phyloP scores from a whole-genome alignment of 2,329 filamentous ascomycete species.

The Kalmusia sp. region DNA sequence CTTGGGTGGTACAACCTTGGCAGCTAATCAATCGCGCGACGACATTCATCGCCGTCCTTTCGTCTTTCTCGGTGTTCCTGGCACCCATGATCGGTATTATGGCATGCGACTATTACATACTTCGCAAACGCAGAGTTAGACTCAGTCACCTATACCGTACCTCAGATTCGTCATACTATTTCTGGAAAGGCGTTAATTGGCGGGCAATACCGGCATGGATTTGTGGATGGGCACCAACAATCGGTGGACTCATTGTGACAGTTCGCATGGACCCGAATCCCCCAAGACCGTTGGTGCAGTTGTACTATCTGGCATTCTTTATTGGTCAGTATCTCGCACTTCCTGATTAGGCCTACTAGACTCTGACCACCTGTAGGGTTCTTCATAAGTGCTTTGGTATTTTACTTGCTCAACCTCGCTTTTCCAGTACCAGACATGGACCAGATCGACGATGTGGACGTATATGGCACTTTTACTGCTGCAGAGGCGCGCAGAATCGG shows the following conservation, averaged over 20 bases:
- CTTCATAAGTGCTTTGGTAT: conserved; percentile 45
- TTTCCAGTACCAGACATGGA: conserved; percentile 52
- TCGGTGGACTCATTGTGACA: conserved; percentile 51
- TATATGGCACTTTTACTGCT: conserved; percentile 55
- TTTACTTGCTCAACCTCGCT: conserved; percentile 45
- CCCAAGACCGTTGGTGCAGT: conserved; percentile 48
- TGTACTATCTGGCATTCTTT: conserved; percentile 58
- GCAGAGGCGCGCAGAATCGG: conserved; percentile 52
- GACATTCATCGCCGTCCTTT: conserved; percentile 48
- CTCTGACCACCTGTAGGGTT: conserved; percentile 41
- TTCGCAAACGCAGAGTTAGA: conserved; percentile 43
- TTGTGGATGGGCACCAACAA: conserved; percentile 53
- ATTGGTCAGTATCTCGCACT: conserved; percentile 40
- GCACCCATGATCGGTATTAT: conserved; percentile 50
- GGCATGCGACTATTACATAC: conserved; percentile 47
- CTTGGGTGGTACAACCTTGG: conserved; percentile 47
- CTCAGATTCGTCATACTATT: conserved; percentile 51
- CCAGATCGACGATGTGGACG: conserved; percentile 53
- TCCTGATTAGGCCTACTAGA: not conserved
- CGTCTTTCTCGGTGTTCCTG: conserved; percentile 53
- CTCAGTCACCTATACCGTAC: conserved; percentile 48
- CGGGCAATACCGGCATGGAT: conserved; percentile 52
- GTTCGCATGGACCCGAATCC: conserved; percentile 42
- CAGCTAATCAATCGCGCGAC: conserved; percentile 46
- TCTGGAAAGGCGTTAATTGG: conserved; percentile 54